phyloP scores from a whole-genome alignment of 2,329 filamentous ascomycete species.

The Penicillium sp. region DNA sequence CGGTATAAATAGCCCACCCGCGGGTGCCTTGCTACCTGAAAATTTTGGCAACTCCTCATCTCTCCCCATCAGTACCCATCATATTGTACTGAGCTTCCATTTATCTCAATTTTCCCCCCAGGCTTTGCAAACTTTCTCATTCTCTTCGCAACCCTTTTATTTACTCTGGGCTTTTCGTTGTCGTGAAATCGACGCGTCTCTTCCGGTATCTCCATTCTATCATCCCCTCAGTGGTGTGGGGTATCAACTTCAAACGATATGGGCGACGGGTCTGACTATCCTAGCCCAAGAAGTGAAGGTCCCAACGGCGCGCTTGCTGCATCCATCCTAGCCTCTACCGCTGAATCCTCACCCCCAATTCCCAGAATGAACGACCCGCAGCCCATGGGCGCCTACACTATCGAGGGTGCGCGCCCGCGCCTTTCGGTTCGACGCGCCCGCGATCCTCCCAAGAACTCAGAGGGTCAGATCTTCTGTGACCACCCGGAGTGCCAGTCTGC shows the following conservation, averaged over 20 bases:
- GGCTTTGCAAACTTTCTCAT: not conserved
- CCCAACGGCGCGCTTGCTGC: constrained; percentile 34
- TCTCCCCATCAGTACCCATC: constrained; percentile 14
- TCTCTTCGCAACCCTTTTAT: not conserved
- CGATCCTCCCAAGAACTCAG: constrained; percentile 63
- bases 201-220: constrained; percentile 21
- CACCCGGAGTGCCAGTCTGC: constrained; percentile 69
- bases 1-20: constrained; percentile 13
- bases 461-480: constrained; percentile 78
- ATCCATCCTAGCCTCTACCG: constrained; percentile 38
- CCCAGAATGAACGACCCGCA: constrained; percentile 41
- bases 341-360: constrained; percentile 34
- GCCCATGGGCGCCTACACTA: constrained; percentile 24
- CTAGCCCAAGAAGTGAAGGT: constrained; percentile 47
- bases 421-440: constrained; percentile 46
- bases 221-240: constrained; percentile 32
- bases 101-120: not conserved
- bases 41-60: constrained; percentile 27
- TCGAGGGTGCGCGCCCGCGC: constrained; percentile 42
- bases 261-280: constrained; percentile 46
- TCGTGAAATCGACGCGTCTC: constrained; percentile 21
- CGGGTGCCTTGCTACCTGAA: constrained; percentile 31
- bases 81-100: constrained; percentile 9
- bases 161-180: constrained; percentile 2
- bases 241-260: constrained; percentile 36